Evolutionary conservation across 257 asterid genomes (phyloP).

Genomic region (Prunella vulgaris): DNA sequence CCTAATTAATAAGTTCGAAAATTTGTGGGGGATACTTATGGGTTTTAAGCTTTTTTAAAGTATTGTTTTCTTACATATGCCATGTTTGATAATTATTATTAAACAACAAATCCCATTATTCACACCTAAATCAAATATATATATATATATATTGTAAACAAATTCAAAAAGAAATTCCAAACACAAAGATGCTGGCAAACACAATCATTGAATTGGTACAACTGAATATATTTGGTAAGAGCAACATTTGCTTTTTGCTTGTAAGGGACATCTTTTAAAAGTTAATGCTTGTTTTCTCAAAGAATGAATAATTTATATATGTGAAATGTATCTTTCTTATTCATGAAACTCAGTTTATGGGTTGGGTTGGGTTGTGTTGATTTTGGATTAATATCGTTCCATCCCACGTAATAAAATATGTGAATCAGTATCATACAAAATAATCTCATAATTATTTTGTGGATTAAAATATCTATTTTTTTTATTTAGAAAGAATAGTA

Average conservation of each 20-base stretch:
- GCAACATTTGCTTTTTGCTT: neutral
- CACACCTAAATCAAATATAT: neutral
- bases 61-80: neutral
- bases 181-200: conserved; percentile 15
- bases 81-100: neutral
- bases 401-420: no score
- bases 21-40: conserved; percentile 17
- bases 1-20: conserved; percentile 1
- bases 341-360: no score
- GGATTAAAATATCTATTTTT: no score
- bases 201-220: conserved; percentile 21
- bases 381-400: no score
- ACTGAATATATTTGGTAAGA: neutral
- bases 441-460: no score
- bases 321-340: no score
- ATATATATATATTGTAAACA: neutral
- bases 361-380: no score
- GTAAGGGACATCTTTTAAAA: neutral
- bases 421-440: no score
- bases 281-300: neutral
- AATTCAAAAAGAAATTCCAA: neutral
- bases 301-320: no score
- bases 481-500: no score
- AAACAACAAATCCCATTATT: neutral
- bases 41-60: neutral